Percentiles rank a stretch among this genome's conserved stretches.
These are phyloP conservation scores for Neurospora sp. DNA, from an alignment of 495 filamentous ascomycete genomes.

Conservation along the genomic window DNA sequence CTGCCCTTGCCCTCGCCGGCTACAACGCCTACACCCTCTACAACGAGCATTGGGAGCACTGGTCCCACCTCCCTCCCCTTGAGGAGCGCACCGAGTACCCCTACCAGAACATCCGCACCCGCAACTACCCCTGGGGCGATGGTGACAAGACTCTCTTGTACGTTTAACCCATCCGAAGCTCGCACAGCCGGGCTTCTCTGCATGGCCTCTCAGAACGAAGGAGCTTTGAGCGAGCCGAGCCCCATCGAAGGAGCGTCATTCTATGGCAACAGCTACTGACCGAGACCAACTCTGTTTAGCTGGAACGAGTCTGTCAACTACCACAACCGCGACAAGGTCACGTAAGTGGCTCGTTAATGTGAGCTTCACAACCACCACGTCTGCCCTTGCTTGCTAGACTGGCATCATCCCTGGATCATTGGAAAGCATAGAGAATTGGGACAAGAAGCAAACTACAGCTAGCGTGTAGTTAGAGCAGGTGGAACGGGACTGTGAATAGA, in stretches of 20 bases:
- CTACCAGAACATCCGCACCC: constrained; percentile 86
- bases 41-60: constrained; percentile 95
- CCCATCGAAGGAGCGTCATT: neutral
- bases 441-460: neutral
- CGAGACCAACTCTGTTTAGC: constrained; percentile 37
- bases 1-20: constrained; percentile 56
- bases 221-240: neutral
- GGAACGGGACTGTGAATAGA: neutral
- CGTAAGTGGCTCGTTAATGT: constrained; percentile 28
- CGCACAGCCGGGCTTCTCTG: neutral
- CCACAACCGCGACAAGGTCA: constrained; percentile 80
- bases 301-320: constrained; percentile 95
- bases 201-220: neutral
- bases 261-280: neutral
- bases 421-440: neutral
- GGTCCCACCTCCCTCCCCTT: constrained; percentile 71
- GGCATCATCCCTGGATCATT: neutral
- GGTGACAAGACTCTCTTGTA: constrained; percentile 66
- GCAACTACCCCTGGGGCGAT: constrained; percentile 86
- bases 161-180: constrained; percentile 6
- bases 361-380: neutral
- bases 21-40: constrained; percentile 82
- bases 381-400: neutral
- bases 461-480: neutral
- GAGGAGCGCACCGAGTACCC: constrained; percentile 85